These are phyloP conservation scores for Verticillium dahliae DNA, from an alignment of 2,329 filamentous ascomycete genomes.

Conservation along the genomic window DNA sequence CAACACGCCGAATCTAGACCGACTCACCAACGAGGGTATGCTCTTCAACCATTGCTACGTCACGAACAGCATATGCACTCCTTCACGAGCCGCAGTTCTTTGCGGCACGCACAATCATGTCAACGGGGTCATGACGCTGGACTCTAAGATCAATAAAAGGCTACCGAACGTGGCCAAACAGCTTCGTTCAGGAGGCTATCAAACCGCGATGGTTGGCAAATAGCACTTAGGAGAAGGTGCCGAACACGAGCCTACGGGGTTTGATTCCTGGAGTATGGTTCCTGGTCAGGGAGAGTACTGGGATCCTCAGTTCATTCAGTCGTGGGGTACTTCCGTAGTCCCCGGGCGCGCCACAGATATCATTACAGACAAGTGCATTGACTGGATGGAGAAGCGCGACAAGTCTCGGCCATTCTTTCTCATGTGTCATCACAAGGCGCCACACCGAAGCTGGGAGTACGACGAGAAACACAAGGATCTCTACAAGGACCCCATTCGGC, in stretches of 20 bases:
- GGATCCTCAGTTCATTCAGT: constrained; percentile 42
- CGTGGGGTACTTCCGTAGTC: constrained; percentile 20
- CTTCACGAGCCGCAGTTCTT: constrained; percentile 41
- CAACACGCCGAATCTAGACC: constrained; percentile 42
- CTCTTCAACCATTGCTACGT: constrained; percentile 47
- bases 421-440: constrained; percentile 52
- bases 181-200: constrained; percentile 37
- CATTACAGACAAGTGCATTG: constrained; percentile 41
- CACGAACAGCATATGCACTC: constrained; percentile 46
- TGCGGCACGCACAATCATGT: constrained; percentile 46
- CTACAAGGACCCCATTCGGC: constrained; percentile 34
- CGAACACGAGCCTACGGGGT: constrained; percentile 38
- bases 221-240: constrained; percentile 45
- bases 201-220: constrained; percentile 46
- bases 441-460: constrained; percentile 45
- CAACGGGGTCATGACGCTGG: constrained; percentile 43
- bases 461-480: constrained; percentile 39
- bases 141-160: constrained; percentile 40
- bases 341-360: constrained; percentile 44
- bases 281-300: constrained; percentile 46
- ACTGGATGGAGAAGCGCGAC: constrained; percentile 26
- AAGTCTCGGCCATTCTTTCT: constrained; percentile 40
- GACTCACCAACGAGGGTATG: constrained; percentile 42
- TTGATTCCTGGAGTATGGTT: constrained; percentile 44
- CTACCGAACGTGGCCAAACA: constrained; percentile 46